Conservation (phyloP, 768 basidiomycete genomes). For the Tylopilus rubrobrunneus region DNA sequence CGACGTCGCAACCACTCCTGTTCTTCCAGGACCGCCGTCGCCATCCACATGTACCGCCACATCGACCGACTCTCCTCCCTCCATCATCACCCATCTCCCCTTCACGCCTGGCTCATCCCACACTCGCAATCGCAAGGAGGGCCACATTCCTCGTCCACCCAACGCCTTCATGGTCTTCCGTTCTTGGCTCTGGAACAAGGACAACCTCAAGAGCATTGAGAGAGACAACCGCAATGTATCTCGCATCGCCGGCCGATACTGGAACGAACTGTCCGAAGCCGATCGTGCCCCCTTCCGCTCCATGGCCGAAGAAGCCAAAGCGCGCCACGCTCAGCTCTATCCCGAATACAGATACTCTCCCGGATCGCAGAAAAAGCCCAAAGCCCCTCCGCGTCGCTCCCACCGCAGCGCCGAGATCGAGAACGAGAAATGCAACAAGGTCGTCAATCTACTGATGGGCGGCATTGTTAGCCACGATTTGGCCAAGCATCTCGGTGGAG, state of each 20-base stretch:
- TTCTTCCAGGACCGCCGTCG: slow-evolving; percentile 12
- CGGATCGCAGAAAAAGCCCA: slow-evolving; percentile 28
- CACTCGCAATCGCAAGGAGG: slow-evolving; percentile 37
- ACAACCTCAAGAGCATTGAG: slow-evolving; percentile 49
- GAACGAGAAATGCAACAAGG: slow-evolving; percentile 35
- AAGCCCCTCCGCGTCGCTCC: slow-evolving; percentile 32
- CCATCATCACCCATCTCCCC: slow-evolving; percentile 24
- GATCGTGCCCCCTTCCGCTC: slow-evolving; percentile 46
- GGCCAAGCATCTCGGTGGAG: slow-evolving; percentile 19
- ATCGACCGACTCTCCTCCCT: slow-evolving; percentile 15
- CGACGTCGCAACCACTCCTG: too few relatives aligned
- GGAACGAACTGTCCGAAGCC: slow-evolving; percentile 51
- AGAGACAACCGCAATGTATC: slow-evolving; percentile 72
- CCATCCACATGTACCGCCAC: slow-evolving; percentile 16
- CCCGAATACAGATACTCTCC: slow-evolving; percentile 66
- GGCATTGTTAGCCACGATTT: slow-evolving; percentile 33
- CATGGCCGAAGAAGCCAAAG: slow-evolving; percentile 45
- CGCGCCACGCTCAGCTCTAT: slow-evolving; percentile 45
- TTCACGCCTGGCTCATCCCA: slow-evolving; percentile 37
- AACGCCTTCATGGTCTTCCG: slow-evolving; percentile 88
- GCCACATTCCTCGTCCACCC: slow-evolving; percentile 70
- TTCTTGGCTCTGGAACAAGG: slow-evolving; percentile 57
- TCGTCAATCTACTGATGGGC: slow-evolving; percentile 35
- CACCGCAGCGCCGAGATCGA: slow-evolving; percentile 32
- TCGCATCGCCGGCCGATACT: slow-evolving; percentile 63